These are phyloP conservation scores for Colletotrichum sp. DNA, from an alignment of 2,329 filamentous ascomycete species.

Conservation along the genomic window DNA sequence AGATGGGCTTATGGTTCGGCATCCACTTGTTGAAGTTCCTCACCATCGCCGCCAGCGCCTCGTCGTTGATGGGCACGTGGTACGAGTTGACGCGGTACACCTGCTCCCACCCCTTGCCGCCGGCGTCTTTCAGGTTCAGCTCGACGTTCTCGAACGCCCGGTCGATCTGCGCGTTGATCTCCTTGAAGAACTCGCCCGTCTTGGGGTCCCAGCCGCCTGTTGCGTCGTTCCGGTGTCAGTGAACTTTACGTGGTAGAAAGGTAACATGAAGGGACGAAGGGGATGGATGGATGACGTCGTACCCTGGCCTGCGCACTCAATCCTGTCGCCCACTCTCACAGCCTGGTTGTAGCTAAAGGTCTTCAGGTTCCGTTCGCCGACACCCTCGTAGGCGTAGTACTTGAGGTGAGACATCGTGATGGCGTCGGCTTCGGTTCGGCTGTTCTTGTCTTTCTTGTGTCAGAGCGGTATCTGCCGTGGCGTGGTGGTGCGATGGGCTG, in stretches of 20 bases:
- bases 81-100: slow-evolving; percentile 55
- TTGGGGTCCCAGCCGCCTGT: slow-evolving; percentile 37
- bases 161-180: slow-evolving; percentile 51
- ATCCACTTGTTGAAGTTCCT: slow-evolving; percentile 54
- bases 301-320: slow-evolving; percentile 54
- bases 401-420: slow-evolving; percentile 32
- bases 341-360: slow-evolving; percentile 49
- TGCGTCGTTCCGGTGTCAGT: neutral
- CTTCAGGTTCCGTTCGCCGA: slow-evolving; percentile 33
- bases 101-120: slow-evolving; percentile 61
- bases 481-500: neutral
- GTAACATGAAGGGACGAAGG: neutral
- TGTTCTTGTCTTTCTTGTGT: neutral
- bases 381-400: slow-evolving; percentile 37
- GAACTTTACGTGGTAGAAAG: neutral
- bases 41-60: slow-evolving; percentile 45
- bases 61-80: slow-evolving; percentile 44
- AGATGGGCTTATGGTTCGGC: slow-evolving; percentile 57
- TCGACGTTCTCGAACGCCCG: slow-evolving; percentile 64
- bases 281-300: neutral
- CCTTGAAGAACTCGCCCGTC: slow-evolving; percentile 29
- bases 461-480: neutral
- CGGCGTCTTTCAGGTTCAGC: slow-evolving; percentile 50
- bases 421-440: neutral
- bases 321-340: slow-evolving; percentile 51